Conservation (phyloP, 495 filamentous ascomycete genomes). For the Trichoderma virens region DNA sequence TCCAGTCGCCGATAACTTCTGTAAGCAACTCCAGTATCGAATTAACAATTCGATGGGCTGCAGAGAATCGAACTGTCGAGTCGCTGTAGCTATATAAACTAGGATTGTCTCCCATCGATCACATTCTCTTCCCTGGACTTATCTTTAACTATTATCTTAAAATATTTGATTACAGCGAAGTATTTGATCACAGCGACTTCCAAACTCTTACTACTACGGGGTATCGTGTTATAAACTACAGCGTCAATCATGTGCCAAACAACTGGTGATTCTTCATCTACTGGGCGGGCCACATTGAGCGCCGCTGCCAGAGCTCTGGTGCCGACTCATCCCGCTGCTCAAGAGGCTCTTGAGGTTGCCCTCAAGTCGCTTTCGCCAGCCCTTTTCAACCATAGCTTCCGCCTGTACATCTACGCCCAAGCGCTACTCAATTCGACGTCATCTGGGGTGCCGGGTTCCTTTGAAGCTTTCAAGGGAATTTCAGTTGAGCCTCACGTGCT, state of each 20-base stretch:
- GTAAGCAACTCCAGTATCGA: not conserved
- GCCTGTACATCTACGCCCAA: slow-evolving; percentile 35
- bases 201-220: not conserved
- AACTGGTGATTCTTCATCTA: not conserved
- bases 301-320: slow-evolving; percentile 21
- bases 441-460: slow-evolving; percentile 9
- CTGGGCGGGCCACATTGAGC: not conserved
- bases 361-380: slow-evolving; percentile 26
- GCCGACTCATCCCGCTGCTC: slow-evolving; percentile 20
- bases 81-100: not conserved
- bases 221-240: not conserved
- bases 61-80: not conserved
- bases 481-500: slow-evolving; percentile 19
- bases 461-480: slow-evolving; percentile 14
- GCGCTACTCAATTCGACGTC: slow-evolving; percentile 18
- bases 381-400: slow-evolving; percentile 40
- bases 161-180: not conserved
- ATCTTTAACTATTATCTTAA: not conserved
- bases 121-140: not conserved
- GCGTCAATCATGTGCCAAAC: not conserved
- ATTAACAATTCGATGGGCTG: not conserved
- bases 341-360: slow-evolving; percentile 25
- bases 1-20: not conserved
- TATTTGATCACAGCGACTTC: not conserved
- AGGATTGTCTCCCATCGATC: not conserved